Conservation (phyloP, 768 basidiomycete species). For the Calocera cornea region DNA sequence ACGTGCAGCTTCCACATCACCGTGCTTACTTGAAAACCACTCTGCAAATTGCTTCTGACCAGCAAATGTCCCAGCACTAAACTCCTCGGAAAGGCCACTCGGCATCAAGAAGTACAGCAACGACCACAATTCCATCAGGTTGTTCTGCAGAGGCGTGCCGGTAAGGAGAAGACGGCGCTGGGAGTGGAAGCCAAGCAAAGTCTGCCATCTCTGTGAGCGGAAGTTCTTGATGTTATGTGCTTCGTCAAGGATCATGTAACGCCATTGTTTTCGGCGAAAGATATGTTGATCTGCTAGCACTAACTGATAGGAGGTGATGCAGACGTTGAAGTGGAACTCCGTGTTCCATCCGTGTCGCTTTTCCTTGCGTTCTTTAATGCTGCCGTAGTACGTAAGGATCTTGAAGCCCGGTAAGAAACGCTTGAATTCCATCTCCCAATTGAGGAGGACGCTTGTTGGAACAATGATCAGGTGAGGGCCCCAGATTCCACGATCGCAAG, state of each 20-base stretch:
- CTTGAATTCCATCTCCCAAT: constrained; percentile 33
- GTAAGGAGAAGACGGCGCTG: constrained; percentile 32
- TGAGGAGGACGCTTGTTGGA: constrained; percentile 29
- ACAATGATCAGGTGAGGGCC: constrained; percentile 31
- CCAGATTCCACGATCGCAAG: constrained; percentile 29
- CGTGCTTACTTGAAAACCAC: constrained; percentile 85
- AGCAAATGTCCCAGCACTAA: constrained; percentile 40
- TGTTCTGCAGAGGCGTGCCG: constrained; percentile 37
- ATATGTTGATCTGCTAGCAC: constrained; percentile 84
- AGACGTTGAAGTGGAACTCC: constrained; percentile 81
- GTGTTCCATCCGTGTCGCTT: constrained; percentile 84
- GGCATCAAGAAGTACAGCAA: constrained; percentile 31
- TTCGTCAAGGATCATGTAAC: constrained; percentile 92
- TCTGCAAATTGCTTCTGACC: constrained; percentile 87
- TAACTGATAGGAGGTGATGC: constrained; percentile 86
- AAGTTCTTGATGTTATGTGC: constrained; percentile 99
- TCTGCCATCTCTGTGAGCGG: constrained; percentile 86
- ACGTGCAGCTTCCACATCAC: constrained; percentile 5
- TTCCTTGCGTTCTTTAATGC: constrained; percentile 76
- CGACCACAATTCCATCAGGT: constrained; percentile 34
- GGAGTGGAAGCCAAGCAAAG: constrained; percentile 60
- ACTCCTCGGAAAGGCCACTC: constrained; percentile 21
- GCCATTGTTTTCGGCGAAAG: constrained; percentile 87
- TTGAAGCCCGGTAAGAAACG: constrained; percentile 30
- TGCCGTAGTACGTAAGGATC: constrained; percentile 30